Percentiles rank a stretch among this genome's conserved stretches.
Evolutionary conservation across 2,329 filamentous ascomycete species (phyloP).

Genomic region (Cordyceps cateniannulata): DNA sequence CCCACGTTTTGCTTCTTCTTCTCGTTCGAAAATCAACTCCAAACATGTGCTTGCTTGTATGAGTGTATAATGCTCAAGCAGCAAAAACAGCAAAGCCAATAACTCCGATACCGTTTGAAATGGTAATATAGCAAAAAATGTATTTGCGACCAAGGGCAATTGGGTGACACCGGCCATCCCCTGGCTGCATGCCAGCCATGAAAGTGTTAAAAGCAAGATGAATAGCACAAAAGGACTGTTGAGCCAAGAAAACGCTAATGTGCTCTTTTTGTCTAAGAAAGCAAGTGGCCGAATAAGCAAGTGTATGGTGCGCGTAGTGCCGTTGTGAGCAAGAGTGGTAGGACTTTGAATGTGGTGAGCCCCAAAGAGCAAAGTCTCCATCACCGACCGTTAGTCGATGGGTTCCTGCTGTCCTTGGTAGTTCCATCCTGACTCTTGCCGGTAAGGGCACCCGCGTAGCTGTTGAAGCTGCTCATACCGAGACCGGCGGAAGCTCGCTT

Average conservation of each 20-base stretch:
- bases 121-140: neutral
- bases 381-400: conserved; percentile 24
- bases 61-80: neutral
- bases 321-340: neutral
- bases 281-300: neutral
- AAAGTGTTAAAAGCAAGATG: neutral
- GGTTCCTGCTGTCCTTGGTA: conserved; percentile 24
- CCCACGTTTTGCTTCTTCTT: neutral
- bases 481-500: conserved; percentile 44
- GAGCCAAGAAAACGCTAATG: neutral
- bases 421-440: conserved; percentile 22
- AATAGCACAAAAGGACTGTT: neutral
- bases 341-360: neutral
- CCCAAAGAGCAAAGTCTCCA: neutral
- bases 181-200: neutral
- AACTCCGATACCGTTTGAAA: neutral
- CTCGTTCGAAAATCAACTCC: neutral
- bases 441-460: conserved; percentile 33
- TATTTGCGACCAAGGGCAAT: neutral
- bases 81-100: neutral
- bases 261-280: neutral
- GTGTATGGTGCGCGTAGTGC: neutral
- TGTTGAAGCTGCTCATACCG: conserved; percentile 32
- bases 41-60: neutral
- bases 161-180: neutral